Evolutionary conservation across 352 stramenopile genomes (phyloP), one percentile per base, ranked within the genome.

Genomic region (Globisporangium splendens): DNA sequence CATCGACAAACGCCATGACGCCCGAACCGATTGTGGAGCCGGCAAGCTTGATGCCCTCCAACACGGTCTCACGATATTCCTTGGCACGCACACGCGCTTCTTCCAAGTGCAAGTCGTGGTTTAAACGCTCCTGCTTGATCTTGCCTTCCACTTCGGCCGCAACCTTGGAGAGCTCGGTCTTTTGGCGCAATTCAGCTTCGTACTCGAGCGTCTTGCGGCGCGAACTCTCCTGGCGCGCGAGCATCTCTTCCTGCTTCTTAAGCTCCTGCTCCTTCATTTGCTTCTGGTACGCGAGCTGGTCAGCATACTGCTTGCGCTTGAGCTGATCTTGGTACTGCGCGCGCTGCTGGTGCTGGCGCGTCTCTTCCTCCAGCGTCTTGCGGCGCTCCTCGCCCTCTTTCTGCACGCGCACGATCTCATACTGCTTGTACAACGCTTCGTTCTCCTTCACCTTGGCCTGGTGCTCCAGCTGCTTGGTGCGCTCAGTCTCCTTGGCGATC

Each of bases 181-280:
- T 87, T 61, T 96, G 89, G 44, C 95, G 83, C 56, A 98, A 73
- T 68, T 98, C 91, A 22, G 95, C 95, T 76, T 99, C 97, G 66
- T 99, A 97, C 70, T 99, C 95, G 46, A 98, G 84, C 18, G 96
- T 99, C 79, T 99, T 98, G 50, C 96, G 90, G 65, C 96, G 80
- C 69, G 98, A 97, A 18, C 89, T 85, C 79, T 99, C 96, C 68
- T 98, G 94, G 49, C 95, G 84, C 58, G 87, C 83, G 4, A 98
- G 84, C 74, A 98, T 98, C 81, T 99, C 96, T 79, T 99, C 97
- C 78, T 99, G 94, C 71, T 98, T 99, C 81, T 98, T 97, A 21
- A 98, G 72, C 80, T 99, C 94, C 71, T 98, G 95, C 67, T 98
- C 94, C 62, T 96, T 94, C 82, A 95, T 94, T 66, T 93, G 89